These are phyloP conservation scores for Ceratobasidium papillatum DNA, from an alignment of 1,284 basidiomycete species.

Conservation along the genomic window DNA sequence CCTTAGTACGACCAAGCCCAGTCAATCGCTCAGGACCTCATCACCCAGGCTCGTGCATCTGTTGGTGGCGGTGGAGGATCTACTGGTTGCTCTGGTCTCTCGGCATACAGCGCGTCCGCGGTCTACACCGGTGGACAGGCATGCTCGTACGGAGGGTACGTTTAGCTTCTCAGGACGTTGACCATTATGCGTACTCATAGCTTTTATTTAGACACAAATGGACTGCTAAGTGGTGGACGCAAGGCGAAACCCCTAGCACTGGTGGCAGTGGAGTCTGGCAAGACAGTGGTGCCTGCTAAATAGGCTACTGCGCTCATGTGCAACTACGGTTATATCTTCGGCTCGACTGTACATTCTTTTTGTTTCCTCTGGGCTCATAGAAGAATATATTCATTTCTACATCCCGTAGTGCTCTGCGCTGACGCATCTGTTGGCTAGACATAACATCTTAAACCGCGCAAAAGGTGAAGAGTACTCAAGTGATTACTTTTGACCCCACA, in stretches of 20 bases:
- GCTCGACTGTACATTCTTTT: neutral
- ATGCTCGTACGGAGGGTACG: constrained; percentile 43
- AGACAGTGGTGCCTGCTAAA: constrained; percentile 32
- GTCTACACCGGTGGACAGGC: constrained; percentile 44
- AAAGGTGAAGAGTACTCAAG: too few species aligned
- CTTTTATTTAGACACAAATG: constrained; percentile 10
- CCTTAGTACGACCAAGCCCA: constrained; percentile 37
- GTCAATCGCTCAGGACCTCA: constrained; percentile 18
- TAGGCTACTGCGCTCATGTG: neutral
- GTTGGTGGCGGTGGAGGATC: constrained; percentile 11
- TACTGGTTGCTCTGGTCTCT: constrained; percentile 29
- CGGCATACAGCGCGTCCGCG: constrained; percentile 34
- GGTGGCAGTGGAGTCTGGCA: constrained; percentile 36
- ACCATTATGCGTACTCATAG: neutral
- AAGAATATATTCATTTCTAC: neutral
- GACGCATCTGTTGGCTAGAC: too few species aligned
- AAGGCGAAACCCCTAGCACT: constrained; percentile 44
- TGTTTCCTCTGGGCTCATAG: neutral
- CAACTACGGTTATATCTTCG: constrained; percentile 8
- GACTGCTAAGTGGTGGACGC: constrained; percentile 46
- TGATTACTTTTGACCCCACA: too few species aligned
- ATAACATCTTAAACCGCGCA: too few species aligned
- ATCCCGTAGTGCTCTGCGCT: too few species aligned
- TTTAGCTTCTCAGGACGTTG: neutral
- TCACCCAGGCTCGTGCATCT: constrained; percentile 23